Conservation (phyloP, 140 eudicot genomes). For the Senecio squalidus region DNA sequence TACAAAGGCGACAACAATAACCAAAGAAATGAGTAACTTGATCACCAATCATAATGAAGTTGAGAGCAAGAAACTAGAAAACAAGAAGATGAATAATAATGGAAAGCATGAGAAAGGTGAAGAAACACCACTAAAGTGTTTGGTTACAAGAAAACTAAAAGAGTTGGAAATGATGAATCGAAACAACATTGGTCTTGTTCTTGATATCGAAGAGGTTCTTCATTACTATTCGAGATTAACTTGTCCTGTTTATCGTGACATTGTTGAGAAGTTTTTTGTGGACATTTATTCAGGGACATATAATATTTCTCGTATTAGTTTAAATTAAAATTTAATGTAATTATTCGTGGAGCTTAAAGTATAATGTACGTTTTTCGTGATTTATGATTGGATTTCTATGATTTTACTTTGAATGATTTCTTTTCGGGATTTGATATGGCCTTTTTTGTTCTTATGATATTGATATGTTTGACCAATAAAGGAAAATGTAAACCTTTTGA, state of each 20-base stretch:
- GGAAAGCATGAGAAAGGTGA: background rate
- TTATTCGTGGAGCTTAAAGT: slow-evolving; percentile 14
- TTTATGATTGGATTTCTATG: slow-evolving; percentile 9
- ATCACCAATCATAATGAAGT: slow-evolving; percentile 19
- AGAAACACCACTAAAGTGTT: slow-evolving; percentile 24
- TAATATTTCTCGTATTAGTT: slow-evolving; percentile 9
- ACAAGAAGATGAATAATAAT: background rate
- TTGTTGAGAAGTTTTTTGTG: slow-evolving; percentile 47
- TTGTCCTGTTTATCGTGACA: slow-evolving; percentile 53
- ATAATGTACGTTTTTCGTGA: slow-evolving; percentile 14
- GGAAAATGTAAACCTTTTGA: background rate
- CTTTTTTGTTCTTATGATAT: slow-evolving; percentile 1
- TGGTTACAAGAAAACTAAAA: slow-evolving; percentile 40
- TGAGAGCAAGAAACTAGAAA: slow-evolving; percentile 5
- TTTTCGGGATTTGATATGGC: slow-evolving; percentile 16
- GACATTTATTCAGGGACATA: slow-evolving; percentile 40
- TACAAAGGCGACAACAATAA: background rate
- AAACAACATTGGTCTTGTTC: slow-evolving; percentile 36
- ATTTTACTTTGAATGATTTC: background rate
- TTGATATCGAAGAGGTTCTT: slow-evolving; percentile 55
- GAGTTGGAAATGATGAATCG: slow-evolving; percentile 50
- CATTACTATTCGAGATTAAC: slow-evolving; percentile 57
- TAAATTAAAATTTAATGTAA: slow-evolving; percentile 7
- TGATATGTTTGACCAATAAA: slow-evolving; percentile 6
- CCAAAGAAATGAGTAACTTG: background rate